A percentile compares a stretch with the other conserved stretches of the same genome.
phyloP scores from a whole-genome alignment of 371 early-diverging fungal species.

The Mortierella sp. region DNA sequence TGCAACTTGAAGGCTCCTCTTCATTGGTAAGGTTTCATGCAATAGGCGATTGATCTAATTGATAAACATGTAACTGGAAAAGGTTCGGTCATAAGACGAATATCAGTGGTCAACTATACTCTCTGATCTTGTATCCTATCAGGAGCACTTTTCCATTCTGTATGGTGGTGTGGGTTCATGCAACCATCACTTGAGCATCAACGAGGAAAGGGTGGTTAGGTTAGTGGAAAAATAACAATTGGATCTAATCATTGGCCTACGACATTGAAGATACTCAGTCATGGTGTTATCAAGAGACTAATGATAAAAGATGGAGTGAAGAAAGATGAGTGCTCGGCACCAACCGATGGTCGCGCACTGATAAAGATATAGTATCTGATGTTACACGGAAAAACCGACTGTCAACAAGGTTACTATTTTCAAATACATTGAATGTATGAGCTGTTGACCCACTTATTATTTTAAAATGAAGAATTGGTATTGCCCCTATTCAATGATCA shows the following conservation, averaged over 20 bases:
- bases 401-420: neutral
- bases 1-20: neutral
- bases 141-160: too few relatives aligned
- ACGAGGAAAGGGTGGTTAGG: too few relatives aligned
- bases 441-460: too few relatives aligned
- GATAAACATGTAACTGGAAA: neutral
- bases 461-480: too few relatives aligned
- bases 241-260: neutral
- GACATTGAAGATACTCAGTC: too few relatives aligned
- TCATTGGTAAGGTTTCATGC: neutral
- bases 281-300: too few relatives aligned
- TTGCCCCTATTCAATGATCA: slow-evolving; percentile 5
- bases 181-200: too few relatives aligned
- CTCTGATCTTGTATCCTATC: neutral
- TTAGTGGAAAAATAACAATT: too few relatives aligned
- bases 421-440: too few relatives aligned
- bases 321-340: too few relatives aligned
- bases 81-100: neutral
- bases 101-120: neutral
- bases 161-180: neutral
- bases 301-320: neutral
- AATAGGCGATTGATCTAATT: neutral
- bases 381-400: neutral
- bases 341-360: neutral
- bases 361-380: neutral